Conservation (phyloP, 768 basidiomycete species). For the Agaricus blazei region DNA sequence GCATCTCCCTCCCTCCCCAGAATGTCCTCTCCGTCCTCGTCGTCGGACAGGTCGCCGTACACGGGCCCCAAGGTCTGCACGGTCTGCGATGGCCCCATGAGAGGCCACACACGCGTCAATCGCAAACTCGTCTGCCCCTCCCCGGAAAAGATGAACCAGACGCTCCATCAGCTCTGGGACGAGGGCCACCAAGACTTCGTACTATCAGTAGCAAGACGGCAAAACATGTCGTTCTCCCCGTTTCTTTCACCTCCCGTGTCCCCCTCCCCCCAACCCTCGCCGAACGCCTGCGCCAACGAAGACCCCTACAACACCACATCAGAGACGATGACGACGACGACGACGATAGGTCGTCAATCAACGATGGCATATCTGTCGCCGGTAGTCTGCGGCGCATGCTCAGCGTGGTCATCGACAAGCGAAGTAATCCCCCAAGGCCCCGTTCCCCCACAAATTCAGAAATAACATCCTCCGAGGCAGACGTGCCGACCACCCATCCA, state of each 20-base stretch:
- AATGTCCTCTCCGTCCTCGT: neutral
- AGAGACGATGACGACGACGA: neutral
- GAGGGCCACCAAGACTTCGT: slow-evolving; percentile 8
- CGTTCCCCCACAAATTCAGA: neutral
- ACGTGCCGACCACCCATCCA: neutral
- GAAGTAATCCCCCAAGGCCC: neutral
- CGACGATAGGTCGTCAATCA: neutral
- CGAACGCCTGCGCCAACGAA: neutral
- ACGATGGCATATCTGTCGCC: neutral
- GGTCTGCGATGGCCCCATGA: slow-evolving; percentile 1
- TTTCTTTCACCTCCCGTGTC: neutral
- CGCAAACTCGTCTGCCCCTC: slow-evolving; percentile 3
- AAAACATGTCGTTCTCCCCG: neutral
- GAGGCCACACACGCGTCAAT: slow-evolving; percentile 2
- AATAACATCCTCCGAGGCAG: neutral
- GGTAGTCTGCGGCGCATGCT: slow-evolving; percentile 2
- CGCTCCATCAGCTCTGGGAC: slow-evolving; percentile 3
- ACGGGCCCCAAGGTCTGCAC: neutral
- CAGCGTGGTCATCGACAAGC: slow-evolving; percentile 2
- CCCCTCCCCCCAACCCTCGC: neutral
- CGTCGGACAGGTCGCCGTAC: neutral
- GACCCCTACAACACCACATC: neutral
- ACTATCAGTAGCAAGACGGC: neutral
- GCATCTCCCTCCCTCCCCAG: neutral
- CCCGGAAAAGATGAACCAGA: neutral